These are phyloP conservation scores for Massarina eburnea DNA, from an alignment of 2,329 filamentous ascomycete species.

Conservation along the genomic window DNA sequence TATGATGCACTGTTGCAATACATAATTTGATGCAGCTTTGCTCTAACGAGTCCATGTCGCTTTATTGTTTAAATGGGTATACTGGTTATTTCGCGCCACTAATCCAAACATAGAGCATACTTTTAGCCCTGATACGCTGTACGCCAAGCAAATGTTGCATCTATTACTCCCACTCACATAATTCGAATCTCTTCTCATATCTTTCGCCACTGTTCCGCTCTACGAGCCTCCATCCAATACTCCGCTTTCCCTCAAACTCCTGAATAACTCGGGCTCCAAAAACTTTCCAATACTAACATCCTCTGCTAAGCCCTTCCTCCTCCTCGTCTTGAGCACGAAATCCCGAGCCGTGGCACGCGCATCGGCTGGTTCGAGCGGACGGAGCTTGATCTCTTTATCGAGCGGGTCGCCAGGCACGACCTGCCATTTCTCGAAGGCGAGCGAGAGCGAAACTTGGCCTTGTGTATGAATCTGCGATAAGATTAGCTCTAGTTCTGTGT, in stretches of 20 bases:
- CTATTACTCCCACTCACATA: too few species aligned
- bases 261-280: constrained; percentile 90
- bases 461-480: constrained; percentile 77
- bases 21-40: too few species aligned
- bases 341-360: constrained; percentile 90
- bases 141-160: too few species aligned
- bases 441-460: constrained; percentile 83
- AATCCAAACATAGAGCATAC: background rate
- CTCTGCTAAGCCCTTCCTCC: constrained; percentile 91
- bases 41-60: too few species aligned
- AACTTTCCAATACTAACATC: constrained; percentile 97
- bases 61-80: background rate
- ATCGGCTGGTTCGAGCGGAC: constrained; percentile 82
- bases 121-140: background rate
- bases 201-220: too few species aligned
- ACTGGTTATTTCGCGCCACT: background rate
- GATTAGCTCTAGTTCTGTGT: background rate
- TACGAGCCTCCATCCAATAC: constrained; percentile 64
- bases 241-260: constrained; percentile 83
- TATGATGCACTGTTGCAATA: too few species aligned
- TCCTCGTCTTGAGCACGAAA: constrained; percentile 93
- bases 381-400: constrained; percentile 79
- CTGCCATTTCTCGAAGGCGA: constrained; percentile 95
- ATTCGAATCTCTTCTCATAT: too few species aligned
- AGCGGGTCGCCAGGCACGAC: constrained; percentile 95